phyloP scores from a whole-genome alignment of 768 basidiomycete genomes.

The Tricholoma furcatifolium region DNA sequence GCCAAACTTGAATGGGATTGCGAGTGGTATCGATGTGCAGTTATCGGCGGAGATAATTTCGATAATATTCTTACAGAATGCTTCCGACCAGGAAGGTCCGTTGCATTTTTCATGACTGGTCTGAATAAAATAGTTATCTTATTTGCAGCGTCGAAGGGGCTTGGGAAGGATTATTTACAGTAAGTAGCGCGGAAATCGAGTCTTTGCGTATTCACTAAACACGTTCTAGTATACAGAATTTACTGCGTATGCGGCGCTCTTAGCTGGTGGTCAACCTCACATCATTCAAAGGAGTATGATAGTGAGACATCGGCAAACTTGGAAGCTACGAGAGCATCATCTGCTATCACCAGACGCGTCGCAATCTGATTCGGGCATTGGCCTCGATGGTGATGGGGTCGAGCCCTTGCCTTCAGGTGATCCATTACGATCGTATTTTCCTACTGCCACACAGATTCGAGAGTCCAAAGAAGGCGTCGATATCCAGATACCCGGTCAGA shows the following conservation, averaged over 20 bases:
- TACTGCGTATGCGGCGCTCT: conserved; percentile 73
- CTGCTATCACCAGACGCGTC: conserved; percentile 33
- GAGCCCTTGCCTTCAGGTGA: conserved; percentile 54
- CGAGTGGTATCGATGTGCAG: conserved; percentile 64
- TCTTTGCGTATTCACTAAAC: not conserved
- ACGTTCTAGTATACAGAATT: conserved; percentile 74
- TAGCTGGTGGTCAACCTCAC: conserved; percentile 65
- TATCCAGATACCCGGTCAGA: conserved; percentile 42
- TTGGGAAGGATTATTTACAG: conserved; percentile 81
- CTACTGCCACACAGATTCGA: conserved; percentile 45
- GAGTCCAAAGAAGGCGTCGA: conserved; percentile 49
- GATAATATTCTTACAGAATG: conserved; percentile 37
- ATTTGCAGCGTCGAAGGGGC: conserved; percentile 60
- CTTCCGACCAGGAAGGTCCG: conserved; percentile 59
- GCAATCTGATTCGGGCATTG: conserved; percentile 31
- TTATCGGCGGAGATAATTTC: conserved; percentile 29
- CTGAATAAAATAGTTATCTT: conserved; percentile 4
- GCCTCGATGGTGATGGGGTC: conserved; percentile 26
- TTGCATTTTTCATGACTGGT: not conserved
- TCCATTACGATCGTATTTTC: conserved; percentile 62
- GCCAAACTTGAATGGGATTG: conserved; percentile 62
- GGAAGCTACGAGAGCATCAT: conserved; percentile 82
- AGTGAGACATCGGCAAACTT: conserved; percentile 86
- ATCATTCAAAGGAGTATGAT: conserved; percentile 72
- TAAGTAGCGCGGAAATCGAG: conserved; percentile 29